Base-by-base conservation (phyloP, 148 eudicot genomes). In the Oxyria digyna region DNA sequence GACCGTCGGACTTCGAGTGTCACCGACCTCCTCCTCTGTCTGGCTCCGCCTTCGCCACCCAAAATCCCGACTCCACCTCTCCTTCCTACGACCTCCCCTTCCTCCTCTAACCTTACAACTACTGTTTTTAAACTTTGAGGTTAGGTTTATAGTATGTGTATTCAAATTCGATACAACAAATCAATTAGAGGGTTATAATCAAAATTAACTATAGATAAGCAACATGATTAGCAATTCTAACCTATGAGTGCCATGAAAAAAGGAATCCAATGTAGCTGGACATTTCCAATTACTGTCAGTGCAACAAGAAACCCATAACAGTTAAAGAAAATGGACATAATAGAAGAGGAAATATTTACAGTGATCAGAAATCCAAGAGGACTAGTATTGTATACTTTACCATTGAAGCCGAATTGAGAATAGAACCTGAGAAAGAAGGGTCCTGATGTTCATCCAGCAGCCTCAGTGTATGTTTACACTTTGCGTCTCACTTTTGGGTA, bases 201-300 rank as follows among this genome's bases (percentile, higher is more conserved):
- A 52, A 52, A 23, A 7, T 52, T 52, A 35, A 35, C 24, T 52
- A 27, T 11, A 9, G 10, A 41, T 18, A 67, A 21, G 57, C 57
- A 49, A 6, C 57, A 12, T 23, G 26, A 38, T 37, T 33, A 66
- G 11, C 68, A 40, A 4, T 38, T 11, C 62, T 23, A 71, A 84
- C 85, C 85, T 73, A 84, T 67, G 66, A 84, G 73, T 75, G 75
- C 29, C 23, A 85, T 73, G 48, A 85, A 78, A 31, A 78, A 6
- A 85, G 49, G 71, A 84, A 63, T 17, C 69, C 54, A 71, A 82
- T 77, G 37, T 72, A 72, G 57, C 59, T 70, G 74, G 72, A 82
- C 91, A 87, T 87, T 31, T 52, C 46, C 31, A 11, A 45, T 42
- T 33, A 54, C 65, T 62, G 15, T 68, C 46, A 14, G 45, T 21